Base-by-base conservation (phyloP, 768 basidiomycete species). In the Polyporus arcularius region DNA sequence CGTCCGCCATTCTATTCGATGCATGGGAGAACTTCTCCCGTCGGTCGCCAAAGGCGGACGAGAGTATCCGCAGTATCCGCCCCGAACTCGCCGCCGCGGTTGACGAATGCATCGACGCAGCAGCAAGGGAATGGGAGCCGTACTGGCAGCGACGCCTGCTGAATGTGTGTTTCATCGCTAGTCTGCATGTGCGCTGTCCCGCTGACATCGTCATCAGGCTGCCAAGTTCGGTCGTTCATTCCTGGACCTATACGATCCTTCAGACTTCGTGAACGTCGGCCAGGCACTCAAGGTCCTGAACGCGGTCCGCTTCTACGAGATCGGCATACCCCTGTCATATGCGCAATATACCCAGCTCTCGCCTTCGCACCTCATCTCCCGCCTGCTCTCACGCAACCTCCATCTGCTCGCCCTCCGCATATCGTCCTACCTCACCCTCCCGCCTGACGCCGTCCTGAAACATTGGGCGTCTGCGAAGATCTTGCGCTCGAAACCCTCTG, bases 381-480 rank as follows among this genome's bases (percentile, higher is more conserved):
- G 95, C 5, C 80, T 99, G 21, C 91, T 93, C 7, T 82, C 93
- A 0, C 87, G 95, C 14, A 93, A 93, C 63, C 80, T 94, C 61
- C 96, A 99, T 70, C 84, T 98, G 1, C 87, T 98, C 47, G 94
- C 96, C 8, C 85, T 98, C 16, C 87, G 95, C 28, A 88, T 98
- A 63, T 95, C 96, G 2, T 81, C 85, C 1, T 94, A 87, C 74
- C 82, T 98, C 32, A 82, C 84, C 15, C 79, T 98, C 47, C 89
- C 91, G 53, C 90, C 94, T 0, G 90, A 95, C 64, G 82, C 85
- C 0, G 94, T 98, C 0, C 78, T 99, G 43, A 92, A 88, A 64
- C 96, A 98, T 70, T 99, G 97, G 97, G 97, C 97, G 1, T 88
- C 87, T 60, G 89, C 93, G 1, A 96, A 97, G 74, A 97, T 99